Evolutionary conservation across 805 yeast species (phyloP), one percentile per base, ranked within the genome.

Genomic region (Sugiyamaella mastotermitis): DNA sequence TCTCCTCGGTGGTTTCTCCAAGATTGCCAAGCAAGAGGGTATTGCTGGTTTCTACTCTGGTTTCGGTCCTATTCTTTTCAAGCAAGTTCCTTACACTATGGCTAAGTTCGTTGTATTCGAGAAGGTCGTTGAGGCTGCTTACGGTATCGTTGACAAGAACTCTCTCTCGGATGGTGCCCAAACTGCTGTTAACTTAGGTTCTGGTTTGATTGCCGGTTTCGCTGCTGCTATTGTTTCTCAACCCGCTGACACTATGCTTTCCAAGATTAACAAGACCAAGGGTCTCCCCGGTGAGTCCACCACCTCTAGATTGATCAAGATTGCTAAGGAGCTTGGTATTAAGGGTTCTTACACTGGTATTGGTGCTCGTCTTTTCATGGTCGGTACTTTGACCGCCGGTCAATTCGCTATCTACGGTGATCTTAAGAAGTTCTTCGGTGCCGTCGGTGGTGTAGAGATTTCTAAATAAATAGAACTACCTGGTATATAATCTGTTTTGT

Each of bases 191-290:
- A 80, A 88, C 13, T 84, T 84, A 60, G 64, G 75, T 29, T 90
- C 90, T 59, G 94, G 95, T 54, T 84, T 83, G 59, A 71, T 84
- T 56, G 95, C 94, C 5, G 95, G 94, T 75, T 80, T 85, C 34
- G 72, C 83, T 59, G 83, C 94, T 69, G 94, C 95, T 2, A 63
- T 79, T 33, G 85, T 83, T 3, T 83, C 94, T 11, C 94, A 85
- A 53, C 95, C 95, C 11, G 94, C 94, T 3, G 95, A 84, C 62
- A 92, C 83, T 15, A 75, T 84, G 87, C 94, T 84, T n/a, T 80
- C 88, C 17, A 80, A 83, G 65, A 73, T 85, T 46, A 83, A 80
- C 54, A 69, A 31, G 34, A 31, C 76, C 45, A 81, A 73, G 47
- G 75, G 70, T 47, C 61, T 60, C 52, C 68, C 73, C 26, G 64